Evolutionary conservation across 1,284 basidiomycete genomes (phyloP), one percentile per base, ranked within the genome.

Genomic region (Cutaneotrichosporon sp.): DNA sequence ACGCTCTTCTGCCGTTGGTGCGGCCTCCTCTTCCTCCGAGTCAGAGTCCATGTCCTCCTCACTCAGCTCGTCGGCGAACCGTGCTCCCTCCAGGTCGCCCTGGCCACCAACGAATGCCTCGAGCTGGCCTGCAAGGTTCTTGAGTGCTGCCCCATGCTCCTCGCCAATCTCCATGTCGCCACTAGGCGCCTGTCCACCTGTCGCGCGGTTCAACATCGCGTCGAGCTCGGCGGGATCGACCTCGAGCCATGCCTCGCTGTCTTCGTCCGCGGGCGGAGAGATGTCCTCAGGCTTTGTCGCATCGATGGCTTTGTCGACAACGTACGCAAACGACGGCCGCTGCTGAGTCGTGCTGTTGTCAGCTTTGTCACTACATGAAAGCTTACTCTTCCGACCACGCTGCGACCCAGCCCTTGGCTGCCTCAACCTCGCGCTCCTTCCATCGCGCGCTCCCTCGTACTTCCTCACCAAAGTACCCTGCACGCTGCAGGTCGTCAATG

Each of bases 71-170:
- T 95, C 93, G 58, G 89, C 86, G 73, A 97, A 95, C 66, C 84
- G 80, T 0, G 92, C 94, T 1, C 94, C 94, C 70, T 92, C 88
- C 6, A 96, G 67, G 68, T 90, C 89, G 6, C 94, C 94, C 75
- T 93, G 81, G 2, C 90, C 92, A 70, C 92, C 88, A 2, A 97
- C 87, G 75, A 97, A 97, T 34, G 84, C 83, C 73, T 91, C 88
- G 0, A 97, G 90, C 76, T 92, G 91, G 67, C 85, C 82, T 11
- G 94, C 92, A 57, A 97, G 83, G 67, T 86, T 84, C 70, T 87
- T 86, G 52, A 97, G 80, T 61, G 85, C 86, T 18, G 83, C 76
- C 2, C 91, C 89, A 73, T 92, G 89, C 61, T 86, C 84, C 38
- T 86, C 75, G 1, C 71, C 74, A 2, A 77, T 50, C 49, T 50